phyloP scores from a whole-genome alignment of 495 filamentous ascomycete species.

The Neurospora sp. region DNA sequence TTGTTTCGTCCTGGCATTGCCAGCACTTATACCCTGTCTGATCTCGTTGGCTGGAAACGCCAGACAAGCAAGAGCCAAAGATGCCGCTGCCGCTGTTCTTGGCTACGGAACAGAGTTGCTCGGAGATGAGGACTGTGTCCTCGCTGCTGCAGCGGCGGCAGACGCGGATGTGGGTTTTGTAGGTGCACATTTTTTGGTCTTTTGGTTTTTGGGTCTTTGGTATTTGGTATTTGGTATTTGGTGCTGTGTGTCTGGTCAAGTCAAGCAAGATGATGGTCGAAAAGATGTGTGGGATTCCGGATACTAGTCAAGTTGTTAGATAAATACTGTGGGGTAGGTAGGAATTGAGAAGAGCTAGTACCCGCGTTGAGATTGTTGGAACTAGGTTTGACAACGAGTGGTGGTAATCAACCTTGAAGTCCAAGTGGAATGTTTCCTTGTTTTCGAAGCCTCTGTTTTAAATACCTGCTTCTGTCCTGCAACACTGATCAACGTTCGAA shows the following conservation, averaged over 20 bases:
- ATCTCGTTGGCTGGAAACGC: constrained; percentile 19
- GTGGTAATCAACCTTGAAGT: neutral
- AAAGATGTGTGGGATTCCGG: neutral
- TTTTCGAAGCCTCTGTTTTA: neutral
- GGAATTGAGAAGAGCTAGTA: neutral
- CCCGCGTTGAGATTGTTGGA: neutral
- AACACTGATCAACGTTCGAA: neutral
- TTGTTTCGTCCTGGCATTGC: constrained; percentile 26
- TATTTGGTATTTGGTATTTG: neutral
- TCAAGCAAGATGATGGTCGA: neutral
- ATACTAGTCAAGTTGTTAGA: neutral
- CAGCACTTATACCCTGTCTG: constrained; percentile 28
- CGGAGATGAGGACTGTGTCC: constrained; percentile 35
- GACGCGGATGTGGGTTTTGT: constrained; percentile 30
- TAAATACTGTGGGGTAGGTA: neutral
- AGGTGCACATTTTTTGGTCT: constrained; percentile 36
- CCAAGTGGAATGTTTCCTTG: neutral
- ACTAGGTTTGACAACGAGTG: neutral
- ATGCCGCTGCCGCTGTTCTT: constrained; percentile 23
- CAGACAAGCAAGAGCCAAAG: constrained; percentile 30
- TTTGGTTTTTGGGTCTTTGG: neutral
- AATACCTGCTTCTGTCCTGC: neutral
- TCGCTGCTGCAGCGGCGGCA: constrained; percentile 27
- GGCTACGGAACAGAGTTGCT: constrained; percentile 25
- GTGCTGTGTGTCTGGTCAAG: neutral